phyloP scores from a whole-genome alignment of 352 stramenopile genomes.

The Halophytophthora polymorphica region DNA sequence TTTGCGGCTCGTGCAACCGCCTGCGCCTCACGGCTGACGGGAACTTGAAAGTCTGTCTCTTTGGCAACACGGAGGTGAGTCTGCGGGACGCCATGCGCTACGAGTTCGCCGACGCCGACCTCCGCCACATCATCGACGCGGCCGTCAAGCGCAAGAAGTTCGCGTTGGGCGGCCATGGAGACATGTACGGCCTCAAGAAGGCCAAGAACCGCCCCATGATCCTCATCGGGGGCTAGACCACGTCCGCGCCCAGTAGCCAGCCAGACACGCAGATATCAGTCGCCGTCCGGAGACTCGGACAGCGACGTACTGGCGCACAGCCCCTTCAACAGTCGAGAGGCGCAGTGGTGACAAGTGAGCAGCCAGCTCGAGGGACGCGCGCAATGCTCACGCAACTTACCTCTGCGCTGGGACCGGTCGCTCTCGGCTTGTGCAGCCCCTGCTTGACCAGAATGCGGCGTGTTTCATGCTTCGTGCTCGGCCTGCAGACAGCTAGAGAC shows the following conservation, averaged over 20 bases:
- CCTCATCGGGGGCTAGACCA: slow-evolving; percentile 92
- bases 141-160: slow-evolving; percentile 93
- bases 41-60: slow-evolving; percentile 95
- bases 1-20: slow-evolving; percentile 97
- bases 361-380: too few species aligned
- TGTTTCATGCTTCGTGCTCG: too few species aligned
- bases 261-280: not conserved
- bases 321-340: too few species aligned
- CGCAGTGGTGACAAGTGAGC: too few species aligned
- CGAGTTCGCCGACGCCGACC: slow-evolving; percentile 76
- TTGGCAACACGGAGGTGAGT: slow-evolving; percentile 92
- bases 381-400: too few species aligned
- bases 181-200: slow-evolving; percentile 91
- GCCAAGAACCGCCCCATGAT: slow-evolving; percentile 97
- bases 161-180: slow-evolving; percentile 92
- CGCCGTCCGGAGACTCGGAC: not conserved
- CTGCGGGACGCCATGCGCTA: slow-evolving; percentile 89
- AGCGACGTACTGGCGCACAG: too few species aligned
- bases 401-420: too few species aligned
- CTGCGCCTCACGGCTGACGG: slow-evolving; percentile 96
- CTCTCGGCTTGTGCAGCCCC: too few species aligned
- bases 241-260: too few species aligned
- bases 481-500: too few species aligned
- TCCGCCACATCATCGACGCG: slow-evolving; percentile 85
- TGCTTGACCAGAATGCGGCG: too few species aligned